Evolutionary conservation across 2,329 filamentous ascomycete species (phyloP).

Genomic region (Ceratocystis destructans): DNA sequence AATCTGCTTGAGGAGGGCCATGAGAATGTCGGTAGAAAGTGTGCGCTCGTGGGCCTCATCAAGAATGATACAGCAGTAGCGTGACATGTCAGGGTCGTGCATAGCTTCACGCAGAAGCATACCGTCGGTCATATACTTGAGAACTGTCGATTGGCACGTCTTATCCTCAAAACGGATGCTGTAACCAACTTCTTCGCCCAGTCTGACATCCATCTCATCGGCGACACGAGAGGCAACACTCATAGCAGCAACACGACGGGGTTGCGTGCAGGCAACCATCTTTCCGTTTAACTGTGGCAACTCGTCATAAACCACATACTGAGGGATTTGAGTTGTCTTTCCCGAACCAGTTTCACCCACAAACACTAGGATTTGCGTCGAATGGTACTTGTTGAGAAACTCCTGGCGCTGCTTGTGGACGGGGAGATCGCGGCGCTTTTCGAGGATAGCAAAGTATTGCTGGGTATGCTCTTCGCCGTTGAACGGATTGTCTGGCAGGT

Average conservation of each 20-base stretch:
- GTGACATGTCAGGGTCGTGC: conserved; percentile 80
- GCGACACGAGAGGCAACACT: conserved; percentile 96
- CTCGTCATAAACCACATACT: conserved; percentile 96
- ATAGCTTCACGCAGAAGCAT: conserved; percentile 95
- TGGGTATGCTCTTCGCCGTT: conserved; percentile 62
- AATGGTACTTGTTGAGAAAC: conserved; percentile 85
- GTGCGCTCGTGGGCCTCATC: conserved; percentile 98
- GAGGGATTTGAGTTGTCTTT: conserved; percentile 97
- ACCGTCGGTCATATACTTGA: conserved; percentile 99
- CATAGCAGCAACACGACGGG: conserved; percentile 95
- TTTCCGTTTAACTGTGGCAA: conserved; percentile 74
- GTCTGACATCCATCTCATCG: conserved; percentile 82
- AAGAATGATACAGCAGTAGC: conserved; percentile 95
- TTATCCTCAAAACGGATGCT: conserved; percentile 98
- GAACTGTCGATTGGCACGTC: conserved; percentile 72
- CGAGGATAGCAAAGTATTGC: conserved; percentile 81
- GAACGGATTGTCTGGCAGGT: conserved; percentile 74
- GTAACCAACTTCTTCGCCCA: conserved; percentile 94
- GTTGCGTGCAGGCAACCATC: conserved; percentile 93
- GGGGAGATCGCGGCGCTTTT: conserved; percentile 69
- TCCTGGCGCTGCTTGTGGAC: conserved; percentile 89
- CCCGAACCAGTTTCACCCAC: conserved; percentile 98
- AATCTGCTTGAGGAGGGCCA: conserved; percentile 90
- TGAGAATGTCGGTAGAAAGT: conserved; percentile 90
- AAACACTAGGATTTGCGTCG: conserved; percentile 90